Conservation (phyloP, 768 basidiomycete genomes). For the Naganishia randhawae region DNA sequence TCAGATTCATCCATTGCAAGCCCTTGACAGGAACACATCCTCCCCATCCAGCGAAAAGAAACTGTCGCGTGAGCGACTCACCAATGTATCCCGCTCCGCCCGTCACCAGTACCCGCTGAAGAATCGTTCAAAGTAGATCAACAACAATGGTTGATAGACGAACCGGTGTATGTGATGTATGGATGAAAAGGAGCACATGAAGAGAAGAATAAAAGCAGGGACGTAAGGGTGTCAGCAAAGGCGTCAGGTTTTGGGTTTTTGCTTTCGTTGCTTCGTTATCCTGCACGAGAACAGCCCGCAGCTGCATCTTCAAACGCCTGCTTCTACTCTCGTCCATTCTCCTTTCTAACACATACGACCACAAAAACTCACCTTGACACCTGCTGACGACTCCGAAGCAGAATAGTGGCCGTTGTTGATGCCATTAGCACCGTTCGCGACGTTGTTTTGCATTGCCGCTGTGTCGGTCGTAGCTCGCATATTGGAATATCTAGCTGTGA, state of each 20-base stretch:
- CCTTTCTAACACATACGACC: neutral
- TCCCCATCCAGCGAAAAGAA: neutral
- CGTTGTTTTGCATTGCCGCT: neutral
- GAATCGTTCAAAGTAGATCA: neutral
- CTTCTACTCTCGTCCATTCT: neutral
- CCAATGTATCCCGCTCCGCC: constrained; percentile 90
- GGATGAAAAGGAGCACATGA: neutral
- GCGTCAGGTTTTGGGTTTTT: no score
- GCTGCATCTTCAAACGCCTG: neutral
- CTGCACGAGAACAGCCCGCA: neutral
- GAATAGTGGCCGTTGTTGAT: neutral
- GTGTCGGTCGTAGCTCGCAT: constrained; percentile 16
- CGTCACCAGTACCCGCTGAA: constrained; percentile 64
- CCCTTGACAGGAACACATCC: neutral
- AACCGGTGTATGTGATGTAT: neutral
- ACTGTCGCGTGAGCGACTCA: constrained; percentile 47
- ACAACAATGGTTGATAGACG: neutral
- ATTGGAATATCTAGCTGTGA: neutral
- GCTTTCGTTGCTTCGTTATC: no score
- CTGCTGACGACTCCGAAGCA: neutral
- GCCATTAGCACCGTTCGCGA: constrained; percentile 2
- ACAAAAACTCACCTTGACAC: constrained; percentile 10
- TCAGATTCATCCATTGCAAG: neutral
- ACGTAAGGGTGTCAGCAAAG: neutral
- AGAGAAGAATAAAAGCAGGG: neutral